phyloP scores from a whole-genome alignment of 371 early-diverging fungal species.

The Zancudomyces culisetae region DNA sequence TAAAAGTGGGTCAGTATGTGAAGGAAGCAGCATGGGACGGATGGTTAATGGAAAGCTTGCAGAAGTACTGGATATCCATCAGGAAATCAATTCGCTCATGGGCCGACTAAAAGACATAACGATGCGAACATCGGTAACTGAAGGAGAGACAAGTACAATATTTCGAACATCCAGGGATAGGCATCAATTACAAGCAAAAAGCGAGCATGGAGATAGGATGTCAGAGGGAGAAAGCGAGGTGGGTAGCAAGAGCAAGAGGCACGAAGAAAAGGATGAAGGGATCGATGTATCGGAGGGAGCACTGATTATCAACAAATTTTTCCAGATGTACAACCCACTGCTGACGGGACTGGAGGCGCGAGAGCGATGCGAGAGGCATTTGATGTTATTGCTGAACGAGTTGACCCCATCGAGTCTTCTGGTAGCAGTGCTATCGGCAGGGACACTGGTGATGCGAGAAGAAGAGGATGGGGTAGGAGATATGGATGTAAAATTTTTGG shows the following conservation, averaged over 20 bases:
- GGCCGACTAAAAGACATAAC: not conserved
- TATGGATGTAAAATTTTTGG: not conserved
- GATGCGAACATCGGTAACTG: not conserved
- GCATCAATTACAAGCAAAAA: not conserved
- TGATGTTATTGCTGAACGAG: not conserved
- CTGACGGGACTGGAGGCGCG: not conserved
- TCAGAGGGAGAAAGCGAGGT: not conserved
- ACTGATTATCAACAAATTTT: not conserved
- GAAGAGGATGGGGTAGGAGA: not conserved
- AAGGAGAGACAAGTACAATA: not conserved
- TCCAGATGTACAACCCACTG: not conserved
- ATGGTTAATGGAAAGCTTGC: not conserved
- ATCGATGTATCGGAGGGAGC: not conserved
- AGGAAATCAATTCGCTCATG: not conserved
- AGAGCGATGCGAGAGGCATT: not conserved
- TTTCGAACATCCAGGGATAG: not conserved
- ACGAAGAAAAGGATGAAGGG: not conserved
- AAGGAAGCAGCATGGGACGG: not conserved
- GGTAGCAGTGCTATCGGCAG: not conserved
- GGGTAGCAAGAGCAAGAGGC: not conserved
- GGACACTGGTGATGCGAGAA: not conserved
- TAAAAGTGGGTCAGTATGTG: not conserved
- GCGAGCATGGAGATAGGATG: not conserved
- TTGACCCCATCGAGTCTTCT: not conserved
- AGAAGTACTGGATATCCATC: conserved; percentile 1